Evolutionary conservation across 2,329 filamentous ascomycete species (phyloP).

Genomic region (Colletotrichum zoysiae): DNA sequence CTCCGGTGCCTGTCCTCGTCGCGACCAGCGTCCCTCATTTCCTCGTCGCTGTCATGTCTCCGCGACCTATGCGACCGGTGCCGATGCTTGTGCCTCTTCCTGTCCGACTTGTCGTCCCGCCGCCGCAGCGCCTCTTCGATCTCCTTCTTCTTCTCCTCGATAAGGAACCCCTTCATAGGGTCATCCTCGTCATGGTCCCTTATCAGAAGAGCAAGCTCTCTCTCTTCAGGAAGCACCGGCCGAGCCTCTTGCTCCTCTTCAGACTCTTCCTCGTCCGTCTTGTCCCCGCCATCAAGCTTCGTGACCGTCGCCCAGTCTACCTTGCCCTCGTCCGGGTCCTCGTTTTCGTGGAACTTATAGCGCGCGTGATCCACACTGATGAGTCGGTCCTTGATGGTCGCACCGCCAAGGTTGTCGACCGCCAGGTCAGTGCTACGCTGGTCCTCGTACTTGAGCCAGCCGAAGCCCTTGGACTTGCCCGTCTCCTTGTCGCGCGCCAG

Average conservation of each 20-base stretch:
- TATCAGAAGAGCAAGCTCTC: slow-evolving; percentile 80
- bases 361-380: slow-evolving; percentile 92
- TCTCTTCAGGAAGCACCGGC: slow-evolving; percentile 83
- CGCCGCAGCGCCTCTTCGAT: slow-evolving; percentile 76
- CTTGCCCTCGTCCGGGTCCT: slow-evolving; percentile 70
- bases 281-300: slow-evolving; percentile 64
- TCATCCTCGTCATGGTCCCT: slow-evolving; percentile 92
- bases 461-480: slow-evolving; percentile 93
- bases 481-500: slow-evolving; percentile 95
- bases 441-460: slow-evolving; percentile 98
- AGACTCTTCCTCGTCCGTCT: slow-evolving; percentile 60
- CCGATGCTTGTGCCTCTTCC: slow-evolving; percentile 61
- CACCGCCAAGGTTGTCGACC: slow-evolving; percentile 94
- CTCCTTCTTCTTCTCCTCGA: slow-evolving; percentile 92
- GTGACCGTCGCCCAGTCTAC: slow-evolving; percentile 72
- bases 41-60: slow-evolving; percentile 47
- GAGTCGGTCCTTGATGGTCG: slow-evolving; percentile 82
- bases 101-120: slow-evolving; percentile 63
- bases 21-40: slow-evolving; percentile 47
- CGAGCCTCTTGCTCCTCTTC: slow-evolving; percentile 60
- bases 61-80: slow-evolving; percentile 60
- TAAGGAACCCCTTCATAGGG: slow-evolving; percentile 93
- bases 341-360: slow-evolving; percentile 89
- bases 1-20: slow-evolving; percentile 48
- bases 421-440: slow-evolving; percentile 95